phyloP scores from a whole-genome alignment of 2,329 filamentous ascomycete genomes.

The Fusarium sp. region DNA sequence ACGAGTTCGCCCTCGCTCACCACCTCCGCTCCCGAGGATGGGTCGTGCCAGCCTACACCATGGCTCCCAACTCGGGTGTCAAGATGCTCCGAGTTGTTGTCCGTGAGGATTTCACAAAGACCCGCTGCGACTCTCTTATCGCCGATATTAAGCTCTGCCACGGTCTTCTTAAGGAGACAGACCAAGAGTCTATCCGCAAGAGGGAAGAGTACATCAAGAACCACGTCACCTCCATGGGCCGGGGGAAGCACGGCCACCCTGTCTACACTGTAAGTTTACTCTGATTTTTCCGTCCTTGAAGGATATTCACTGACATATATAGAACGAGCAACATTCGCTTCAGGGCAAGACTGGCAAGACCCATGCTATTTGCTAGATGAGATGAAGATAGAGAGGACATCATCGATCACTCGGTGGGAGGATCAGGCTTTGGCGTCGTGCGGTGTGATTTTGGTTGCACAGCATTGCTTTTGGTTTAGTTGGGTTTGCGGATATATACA shows the following conservation, averaged over 20 bases:
- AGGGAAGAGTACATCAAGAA: conserved; percentile 71
- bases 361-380: conserved; percentile 76
- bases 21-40: conserved; percentile 86
- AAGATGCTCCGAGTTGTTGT: conserved; percentile 95
- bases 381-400: conserved; percentile 20
- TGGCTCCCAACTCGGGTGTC: conserved; percentile 86
- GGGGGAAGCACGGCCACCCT: conserved; percentile 59
- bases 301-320: conserved; percentile 17
- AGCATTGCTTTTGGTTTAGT: conserved; percentile 5
- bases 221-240: conserved; percentile 61
- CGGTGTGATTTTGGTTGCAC: conserved; percentile 21
- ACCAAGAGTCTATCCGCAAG: conserved; percentile 72
- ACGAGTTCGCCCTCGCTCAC: conserved; percentile 82
- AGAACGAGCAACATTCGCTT: conserved; percentile 83
- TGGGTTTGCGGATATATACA: conserved; percentile 21
- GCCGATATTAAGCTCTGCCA: conserved; percentile 80
- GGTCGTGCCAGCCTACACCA: conserved; percentile 96
- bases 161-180: conserved; percentile 74
- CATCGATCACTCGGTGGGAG: conserved; percentile 11
- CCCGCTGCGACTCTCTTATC: conserved; percentile 80
- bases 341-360: conserved; percentile 93
- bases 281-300: too few relatives aligned
- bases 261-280: conserved; percentile 55
- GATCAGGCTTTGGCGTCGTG: conserved; percentile 29
- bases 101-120: conserved; percentile 87